phyloP scores from a whole-genome alignment of 306 rosid species.

The Malus orientalis region DNA sequence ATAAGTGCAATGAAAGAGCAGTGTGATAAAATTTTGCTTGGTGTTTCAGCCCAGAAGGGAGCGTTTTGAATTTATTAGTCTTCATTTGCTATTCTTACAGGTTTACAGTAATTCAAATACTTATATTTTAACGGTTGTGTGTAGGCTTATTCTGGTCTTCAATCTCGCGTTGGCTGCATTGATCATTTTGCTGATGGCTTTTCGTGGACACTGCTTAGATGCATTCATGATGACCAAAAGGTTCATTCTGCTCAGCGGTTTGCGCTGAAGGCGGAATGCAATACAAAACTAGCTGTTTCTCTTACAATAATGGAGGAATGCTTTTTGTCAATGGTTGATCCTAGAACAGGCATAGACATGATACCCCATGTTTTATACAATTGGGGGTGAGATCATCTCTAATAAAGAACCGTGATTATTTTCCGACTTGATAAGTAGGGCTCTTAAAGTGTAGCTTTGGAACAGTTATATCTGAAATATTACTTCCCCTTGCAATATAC shows the following conservation, averaged over 20 bases:
- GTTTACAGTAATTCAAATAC: slow-evolving; percentile 11
- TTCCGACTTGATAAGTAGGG: background rate
- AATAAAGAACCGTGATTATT: background rate
- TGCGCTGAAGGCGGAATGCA: slow-evolving; percentile 91
- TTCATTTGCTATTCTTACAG: background rate
- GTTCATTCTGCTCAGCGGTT: slow-evolving; percentile 78
- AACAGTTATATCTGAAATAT: background rate
- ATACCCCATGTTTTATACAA: slow-evolving; percentile 85
- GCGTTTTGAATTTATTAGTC: background rate
- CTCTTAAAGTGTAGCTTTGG: background rate
- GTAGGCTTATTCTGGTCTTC: slow-evolving; percentile 78
- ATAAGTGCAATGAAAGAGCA: slow-evolving; percentile 2
- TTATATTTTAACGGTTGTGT: slow-evolving; percentile 16
- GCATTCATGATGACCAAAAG: slow-evolving; percentile 86
- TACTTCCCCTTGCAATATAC: background rate
- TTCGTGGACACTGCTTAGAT: slow-evolving; percentile 79
- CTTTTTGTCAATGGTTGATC: slow-evolving; percentile 90
- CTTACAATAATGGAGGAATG: slow-evolving; percentile 97
- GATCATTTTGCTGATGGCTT: slow-evolving; percentile 52
- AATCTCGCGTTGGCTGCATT: slow-evolving; percentile 60
- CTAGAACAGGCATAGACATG: slow-evolving; percentile 96
- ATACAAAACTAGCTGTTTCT: slow-evolving; percentile 84
- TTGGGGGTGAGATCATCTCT: slow-evolving; percentile 69
- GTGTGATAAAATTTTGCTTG: background rate
- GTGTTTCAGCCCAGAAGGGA: background rate